Evolutionary conservation across 495 filamentous ascomycete genomes (phyloP), one percentile per base, ranked within the genome.

Genomic region (Podospora bellae-mahoneyi): DNA sequence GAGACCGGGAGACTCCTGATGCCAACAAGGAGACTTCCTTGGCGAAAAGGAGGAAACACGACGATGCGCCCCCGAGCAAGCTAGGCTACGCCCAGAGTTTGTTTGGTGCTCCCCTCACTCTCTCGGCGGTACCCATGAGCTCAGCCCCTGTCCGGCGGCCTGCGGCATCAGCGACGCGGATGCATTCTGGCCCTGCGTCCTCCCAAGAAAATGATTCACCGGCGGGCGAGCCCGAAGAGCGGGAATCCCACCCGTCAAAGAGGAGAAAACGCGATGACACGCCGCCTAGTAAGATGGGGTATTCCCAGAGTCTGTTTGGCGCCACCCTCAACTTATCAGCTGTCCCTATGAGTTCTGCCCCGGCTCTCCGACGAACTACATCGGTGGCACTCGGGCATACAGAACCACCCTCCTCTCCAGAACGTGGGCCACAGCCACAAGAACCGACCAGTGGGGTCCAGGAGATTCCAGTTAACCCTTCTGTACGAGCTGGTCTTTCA

Each of bases 61-160:
- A 82, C 23, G 58, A 66, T 4, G 72, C 75, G 1, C 79, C 79
- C 20, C 76, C 78, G 53, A 80, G 75, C 70, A 86, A 84, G 69
- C 79, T 68, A 64, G 82, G 82, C 4, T 85, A 85, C 69, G 84
- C 84, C 13, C 82, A 82, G 69, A 83, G 77, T 67, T 71, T 87
- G 18, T 85, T 84, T 71, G 84, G 84, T 5, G 77, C 83, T 5
- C 72, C 78, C 5, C 66, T 87, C 62, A 78, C 75, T 16, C 69
- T 86, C 10, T 83, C 82, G 2, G 78, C 74, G 5, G 69, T 69
- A 7, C 79, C 82, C 5, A 55, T 74, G 57, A 83, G 79, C 68
- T 79, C 77, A 26, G 77, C 71, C 32, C 65, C 73, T 19, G 19
- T 64, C 13, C 75, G 78, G 57, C 72, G 66, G 48, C 76, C 62